Evolutionary conservation across 1,284 basidiomycete species (phyloP).

Genomic region (Leccinum angustisporum): DNA sequence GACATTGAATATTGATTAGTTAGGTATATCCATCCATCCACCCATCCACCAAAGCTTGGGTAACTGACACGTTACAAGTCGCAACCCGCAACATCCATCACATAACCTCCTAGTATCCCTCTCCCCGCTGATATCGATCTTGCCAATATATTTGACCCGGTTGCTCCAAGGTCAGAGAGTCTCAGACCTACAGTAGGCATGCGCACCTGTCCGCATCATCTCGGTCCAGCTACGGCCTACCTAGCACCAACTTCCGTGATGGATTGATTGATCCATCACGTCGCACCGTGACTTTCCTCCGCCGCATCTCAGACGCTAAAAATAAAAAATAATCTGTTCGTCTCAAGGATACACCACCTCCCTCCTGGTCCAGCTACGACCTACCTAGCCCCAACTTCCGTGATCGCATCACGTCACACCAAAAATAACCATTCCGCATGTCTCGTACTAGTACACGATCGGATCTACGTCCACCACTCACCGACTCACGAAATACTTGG

Average conservation of each 20-base stretch:
- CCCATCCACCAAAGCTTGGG: too few species aligned
- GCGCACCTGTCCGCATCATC: not conserved
- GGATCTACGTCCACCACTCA: not conserved
- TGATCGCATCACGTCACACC: not conserved
- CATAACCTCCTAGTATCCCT: not conserved
- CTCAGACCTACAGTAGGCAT: not conserved
- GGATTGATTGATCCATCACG: too few species aligned
- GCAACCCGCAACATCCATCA: too few species aligned
- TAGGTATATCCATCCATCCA: too few species aligned
- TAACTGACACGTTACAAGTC: too few species aligned
- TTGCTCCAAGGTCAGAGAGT: not conserved
- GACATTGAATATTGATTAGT: too few species aligned
- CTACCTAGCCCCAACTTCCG: not conserved
- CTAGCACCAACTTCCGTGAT: too few species aligned
- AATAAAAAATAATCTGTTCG: not conserved
- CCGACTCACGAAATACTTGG: not conserved
- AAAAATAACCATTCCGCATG: not conserved
- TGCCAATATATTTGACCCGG: not conserved
- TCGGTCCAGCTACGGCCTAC: not conserved
- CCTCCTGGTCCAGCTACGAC: not conserved
- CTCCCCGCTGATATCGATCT: not conserved
- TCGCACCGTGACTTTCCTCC: too few species aligned
- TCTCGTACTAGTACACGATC: not conserved
- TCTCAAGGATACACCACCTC: not conserved
- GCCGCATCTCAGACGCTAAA: not conserved